A percentile compares a stretch with the other conserved stretches of the same genome.
phyloP scores from a whole-genome alignment of 495 filamentous ascomycete genomes.

The Penicillium flavigenum region DNA sequence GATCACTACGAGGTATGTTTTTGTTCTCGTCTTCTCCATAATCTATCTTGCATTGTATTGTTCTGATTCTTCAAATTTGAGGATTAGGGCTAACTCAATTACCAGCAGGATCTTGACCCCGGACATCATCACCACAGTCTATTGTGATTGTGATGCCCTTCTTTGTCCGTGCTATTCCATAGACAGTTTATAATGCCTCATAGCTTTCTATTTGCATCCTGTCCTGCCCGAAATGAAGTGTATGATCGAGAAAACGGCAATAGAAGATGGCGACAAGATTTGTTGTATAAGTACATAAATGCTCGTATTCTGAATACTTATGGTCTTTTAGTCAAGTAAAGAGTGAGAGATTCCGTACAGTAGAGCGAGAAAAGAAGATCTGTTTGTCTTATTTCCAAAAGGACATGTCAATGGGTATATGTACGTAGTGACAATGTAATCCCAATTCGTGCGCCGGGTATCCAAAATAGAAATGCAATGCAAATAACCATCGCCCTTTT shows the following conservation, averaged over 20 bases:
- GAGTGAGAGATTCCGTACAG: background rate
- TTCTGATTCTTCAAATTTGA: background rate
- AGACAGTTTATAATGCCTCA: background rate
- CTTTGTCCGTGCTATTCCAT: background rate
- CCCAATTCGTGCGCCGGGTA: background rate
- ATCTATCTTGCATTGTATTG: background rate
- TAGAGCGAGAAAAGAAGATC: background rate
- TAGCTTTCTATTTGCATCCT: background rate
- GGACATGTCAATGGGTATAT: background rate
- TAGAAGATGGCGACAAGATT: background rate
- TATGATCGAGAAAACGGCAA: background rate
- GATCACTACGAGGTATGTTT: background rate
- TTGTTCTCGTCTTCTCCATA: background rate
- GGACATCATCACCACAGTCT: background rate
- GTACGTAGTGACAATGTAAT: background rate
- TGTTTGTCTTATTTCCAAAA: background rate
- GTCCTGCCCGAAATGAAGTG: background rate
- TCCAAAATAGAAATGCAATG: background rate
- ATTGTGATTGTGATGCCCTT: background rate
- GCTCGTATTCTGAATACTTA: background rate
- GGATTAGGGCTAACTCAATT: background rate
- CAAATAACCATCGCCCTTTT: constrained; percentile 5
- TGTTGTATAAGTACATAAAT: background rate
- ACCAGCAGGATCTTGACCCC: background rate
- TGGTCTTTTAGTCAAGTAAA: background rate